Evolutionary conservation across 2,329 filamentous ascomycete species (phyloP).

Genomic region (Hyphodiscus sp.): DNA sequence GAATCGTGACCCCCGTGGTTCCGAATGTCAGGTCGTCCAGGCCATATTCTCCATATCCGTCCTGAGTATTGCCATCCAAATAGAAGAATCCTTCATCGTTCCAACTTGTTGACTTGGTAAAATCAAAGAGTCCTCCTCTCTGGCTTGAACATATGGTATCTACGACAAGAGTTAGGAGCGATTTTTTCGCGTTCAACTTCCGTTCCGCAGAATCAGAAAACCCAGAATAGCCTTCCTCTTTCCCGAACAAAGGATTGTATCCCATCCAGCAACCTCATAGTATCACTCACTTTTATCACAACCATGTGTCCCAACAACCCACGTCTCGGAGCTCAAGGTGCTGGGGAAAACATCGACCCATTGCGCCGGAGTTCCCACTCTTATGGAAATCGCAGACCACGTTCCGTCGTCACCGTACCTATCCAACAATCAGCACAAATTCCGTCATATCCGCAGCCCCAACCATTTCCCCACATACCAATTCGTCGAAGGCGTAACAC

Average conservation of each 20-base stretch:
- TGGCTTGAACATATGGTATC: slow-evolving; percentile 46
- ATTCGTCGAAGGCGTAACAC: slow-evolving; percentile 23
- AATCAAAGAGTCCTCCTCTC: slow-evolving; percentile 54
- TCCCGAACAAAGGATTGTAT: background rate
- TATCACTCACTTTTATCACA: slow-evolving; percentile 34
- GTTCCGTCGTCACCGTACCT: slow-evolving; percentile 61
- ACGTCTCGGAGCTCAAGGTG: slow-evolving; percentile 65
- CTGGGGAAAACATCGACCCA: slow-evolving; percentile 53
- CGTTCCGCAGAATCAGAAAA: too few relatives aligned
- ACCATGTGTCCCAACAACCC: slow-evolving; percentile 56
- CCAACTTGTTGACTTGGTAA: slow-evolving; percentile 50
- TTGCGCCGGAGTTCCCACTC: slow-evolving; percentile 47
- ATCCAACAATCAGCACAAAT: slow-evolving; percentile 1
- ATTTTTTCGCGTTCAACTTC: background rate
- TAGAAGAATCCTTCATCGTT: slow-evolving; percentile 28
- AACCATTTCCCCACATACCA: slow-evolving; percentile 16
- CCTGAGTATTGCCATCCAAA: slow-evolving; percentile 50
- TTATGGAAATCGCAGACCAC: slow-evolving; percentile 65
- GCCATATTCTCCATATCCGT: slow-evolving; percentile 56
- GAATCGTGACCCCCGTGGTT: slow-evolving; percentile 31
- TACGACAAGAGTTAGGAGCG: slow-evolving; percentile 17
- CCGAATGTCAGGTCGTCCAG: slow-evolving; percentile 36
- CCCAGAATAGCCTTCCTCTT: too few relatives aligned
- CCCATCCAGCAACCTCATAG: background rate
- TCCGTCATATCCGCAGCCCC: background rate